Evolutionary conservation across 2,329 filamentous ascomycete species (phyloP).

Genomic region (Passalora sequoiae): DNA sequence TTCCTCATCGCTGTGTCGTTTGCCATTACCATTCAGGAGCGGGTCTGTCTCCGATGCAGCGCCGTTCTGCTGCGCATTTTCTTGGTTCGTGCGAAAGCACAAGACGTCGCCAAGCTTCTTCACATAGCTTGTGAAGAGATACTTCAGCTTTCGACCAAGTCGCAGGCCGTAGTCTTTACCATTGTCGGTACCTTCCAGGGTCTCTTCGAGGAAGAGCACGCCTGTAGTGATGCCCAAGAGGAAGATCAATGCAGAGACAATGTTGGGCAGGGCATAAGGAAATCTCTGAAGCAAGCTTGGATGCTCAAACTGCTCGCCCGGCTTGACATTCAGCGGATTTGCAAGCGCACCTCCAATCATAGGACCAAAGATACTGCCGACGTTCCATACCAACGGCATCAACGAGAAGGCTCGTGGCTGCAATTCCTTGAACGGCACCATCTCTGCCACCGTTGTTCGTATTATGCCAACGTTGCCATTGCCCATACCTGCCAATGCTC

Average conservation of each 20-base stretch:
- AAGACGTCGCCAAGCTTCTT: constrained; percentile 18
- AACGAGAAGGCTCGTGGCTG: constrained; percentile 86
- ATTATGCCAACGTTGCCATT: constrained; percentile 87
- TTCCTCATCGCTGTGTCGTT: constrained; percentile 22
- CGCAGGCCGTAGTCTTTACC: constrained; percentile 68
- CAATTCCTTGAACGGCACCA: constrained; percentile 79
- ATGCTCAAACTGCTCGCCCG: constrained; percentile 38
- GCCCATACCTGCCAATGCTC: constrained; percentile 72
- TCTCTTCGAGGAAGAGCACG: constrained; percentile 79
- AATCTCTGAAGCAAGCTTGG: constrained; percentile 67
- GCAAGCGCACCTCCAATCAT: constrained; percentile 82
- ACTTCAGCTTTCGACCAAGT: constrained; percentile 62
- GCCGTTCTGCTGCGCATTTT: constrained; percentile 7
- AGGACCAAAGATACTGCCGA: constrained; percentile 83
- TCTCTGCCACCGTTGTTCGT: constrained; percentile 76
- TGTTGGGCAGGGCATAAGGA: constrained; percentile 79
- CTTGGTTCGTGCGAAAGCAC: constrained; percentile 8
- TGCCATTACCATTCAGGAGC: constrained; percentile 20
- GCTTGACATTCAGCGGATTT: constrained; percentile 70
- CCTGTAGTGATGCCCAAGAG: constrained; percentile 69
- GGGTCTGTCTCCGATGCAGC: constrained; percentile 22
- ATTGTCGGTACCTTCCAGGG: constrained; percentile 65
- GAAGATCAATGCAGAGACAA: constrained; percentile 72
- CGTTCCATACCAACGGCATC: constrained; percentile 86
- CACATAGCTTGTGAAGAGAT: constrained; percentile 17